A percentile compares a stretch with the other conserved stretches of the same genome.
Conservation (phyloP, 345 rosid species). For the Arabidopsis suecica region DNA sequence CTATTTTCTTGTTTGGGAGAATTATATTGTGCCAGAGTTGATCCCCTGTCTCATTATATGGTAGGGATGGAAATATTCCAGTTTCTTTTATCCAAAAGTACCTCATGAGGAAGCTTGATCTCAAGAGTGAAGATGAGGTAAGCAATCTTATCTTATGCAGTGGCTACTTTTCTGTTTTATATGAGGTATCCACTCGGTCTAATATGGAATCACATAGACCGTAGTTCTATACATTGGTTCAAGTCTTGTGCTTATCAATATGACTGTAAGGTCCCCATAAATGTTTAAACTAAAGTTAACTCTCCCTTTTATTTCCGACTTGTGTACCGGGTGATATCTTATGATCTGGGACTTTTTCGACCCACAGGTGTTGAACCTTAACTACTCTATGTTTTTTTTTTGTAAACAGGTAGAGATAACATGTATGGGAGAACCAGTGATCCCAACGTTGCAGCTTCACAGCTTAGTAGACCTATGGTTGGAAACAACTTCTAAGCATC, state of each 20-base stretch:
- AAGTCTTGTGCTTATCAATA: neutral
- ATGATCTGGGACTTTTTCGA: neutral
- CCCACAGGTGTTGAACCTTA: no score
- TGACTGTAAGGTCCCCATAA: neutral
- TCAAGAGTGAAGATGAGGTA: conserved; percentile 79
- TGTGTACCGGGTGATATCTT: neutral
- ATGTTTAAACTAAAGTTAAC: conserved; percentile 1
- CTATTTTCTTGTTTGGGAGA: conserved; percentile 13
- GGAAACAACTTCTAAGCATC: conserved; percentile 59
- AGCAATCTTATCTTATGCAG: conserved; percentile 30
- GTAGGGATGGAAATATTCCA: conserved; percentile 87
- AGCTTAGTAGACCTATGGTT: conserved; percentile 83
- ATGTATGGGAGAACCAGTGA: conserved; percentile 83
- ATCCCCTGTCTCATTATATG: conserved; percentile 18
- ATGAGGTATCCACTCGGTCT: neutral
- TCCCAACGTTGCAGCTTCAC: conserved; percentile 67
- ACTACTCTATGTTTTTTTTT: neutral
- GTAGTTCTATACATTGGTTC: conserved; percentile 5
- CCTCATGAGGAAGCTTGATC: conserved; percentile 83
- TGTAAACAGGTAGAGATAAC: conserved; percentile 74
- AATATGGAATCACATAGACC: conserved; percentile 4
- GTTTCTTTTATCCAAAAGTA: conserved; percentile 88
- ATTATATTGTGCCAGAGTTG: conserved; percentile 19
- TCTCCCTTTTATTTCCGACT: neutral
- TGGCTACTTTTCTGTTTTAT: neutral